These are phyloP conservation scores for Phytophthora kernoviae DNA, from an alignment of 352 stramenopile species.

Conservation along the genomic window DNA sequence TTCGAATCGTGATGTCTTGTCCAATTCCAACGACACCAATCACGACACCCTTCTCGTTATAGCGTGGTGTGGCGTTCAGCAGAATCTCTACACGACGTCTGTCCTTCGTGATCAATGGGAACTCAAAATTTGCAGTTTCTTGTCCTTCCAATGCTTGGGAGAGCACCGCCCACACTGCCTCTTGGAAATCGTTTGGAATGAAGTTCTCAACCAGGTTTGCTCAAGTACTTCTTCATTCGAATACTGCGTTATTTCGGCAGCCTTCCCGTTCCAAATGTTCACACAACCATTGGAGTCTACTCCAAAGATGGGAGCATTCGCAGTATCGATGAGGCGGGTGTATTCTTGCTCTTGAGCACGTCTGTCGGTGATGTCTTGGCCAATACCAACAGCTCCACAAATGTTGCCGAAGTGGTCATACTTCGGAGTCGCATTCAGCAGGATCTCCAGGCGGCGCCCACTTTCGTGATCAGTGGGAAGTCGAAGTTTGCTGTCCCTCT, in stretches of 20 bases:
- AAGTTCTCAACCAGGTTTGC: slow-evolving; percentile 72
- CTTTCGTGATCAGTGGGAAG: slow-evolving; percentile 68
- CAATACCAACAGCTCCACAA: slow-evolving; percentile 70
- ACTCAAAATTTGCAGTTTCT: slow-evolving; percentile 57
- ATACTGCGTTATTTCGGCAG: slow-evolving; percentile 74
- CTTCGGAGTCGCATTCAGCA: slow-evolving; percentile 62
- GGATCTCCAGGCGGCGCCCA: slow-evolving; percentile 49
- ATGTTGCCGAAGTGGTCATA: slow-evolving; percentile 73
- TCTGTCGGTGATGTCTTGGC: slow-evolving; percentile 78
- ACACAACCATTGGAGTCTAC: slow-evolving; percentile 67
- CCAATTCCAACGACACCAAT: slow-evolving; percentile 56
- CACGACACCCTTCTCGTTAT: slow-evolving; percentile 47
- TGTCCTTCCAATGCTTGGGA: slow-evolving; percentile 50
- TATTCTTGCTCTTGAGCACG: slow-evolving; percentile 70
- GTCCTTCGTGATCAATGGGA: slow-evolving; percentile 47
- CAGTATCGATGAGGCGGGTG: slow-evolving; percentile 41
- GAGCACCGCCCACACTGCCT: slow-evolving; percentile 48
- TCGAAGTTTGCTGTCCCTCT: slow-evolving; percentile 67
- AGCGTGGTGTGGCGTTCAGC: slow-evolving; percentile 49
- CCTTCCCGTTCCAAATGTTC: slow-evolving; percentile 86
- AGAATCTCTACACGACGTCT: slow-evolving; percentile 42
- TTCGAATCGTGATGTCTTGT: slow-evolving; percentile 58
- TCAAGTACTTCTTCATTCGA: slow-evolving; percentile 57
- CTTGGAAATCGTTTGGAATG: slow-evolving; percentile 57
- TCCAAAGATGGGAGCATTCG: slow-evolving; percentile 81